Percentiles rank a stretch among this genome's conserved stretches.
phyloP scores from a whole-genome alignment of 305 asterid species.

The Solanum hybrid region DNA sequence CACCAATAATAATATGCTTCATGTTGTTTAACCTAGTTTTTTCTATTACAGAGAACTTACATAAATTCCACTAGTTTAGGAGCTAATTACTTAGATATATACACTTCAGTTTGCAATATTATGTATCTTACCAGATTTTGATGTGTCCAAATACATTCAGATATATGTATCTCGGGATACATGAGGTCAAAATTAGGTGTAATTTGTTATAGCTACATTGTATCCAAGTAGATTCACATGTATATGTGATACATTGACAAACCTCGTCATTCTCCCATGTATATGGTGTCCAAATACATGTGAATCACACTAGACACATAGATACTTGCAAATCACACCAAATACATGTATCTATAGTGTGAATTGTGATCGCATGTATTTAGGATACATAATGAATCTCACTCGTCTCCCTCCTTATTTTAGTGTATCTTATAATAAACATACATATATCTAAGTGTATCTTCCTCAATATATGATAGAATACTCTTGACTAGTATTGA shows the following conservation, averaged over 20 bases:
- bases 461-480: not conserved
- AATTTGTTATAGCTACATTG: not conserved
- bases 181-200: not conserved
- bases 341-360: too few species aligned
- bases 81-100: not conserved
- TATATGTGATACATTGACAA: not conserved
- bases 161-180: not conserved
- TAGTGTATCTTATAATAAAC: not conserved
- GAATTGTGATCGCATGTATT: too few species aligned
- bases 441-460: not conserved
- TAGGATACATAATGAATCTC: too few species aligned
- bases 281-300: not conserved
- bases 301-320: too few species aligned
- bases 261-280: too few species aligned
- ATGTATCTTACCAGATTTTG: too few species aligned
- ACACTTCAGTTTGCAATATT: not conserved
- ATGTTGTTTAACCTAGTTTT: not conserved
- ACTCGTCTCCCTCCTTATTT: accelerated
- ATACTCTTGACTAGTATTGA: not conserved
- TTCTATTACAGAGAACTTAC: not conserved
- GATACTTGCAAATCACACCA: not conserved
- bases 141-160: not conserved
- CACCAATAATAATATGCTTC: not conserved
- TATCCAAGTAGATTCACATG: accelerated
- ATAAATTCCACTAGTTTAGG: not conserved